Conservation (phyloP, 805 yeast genomes). For the Jamesozyma hellenica region DNA sequence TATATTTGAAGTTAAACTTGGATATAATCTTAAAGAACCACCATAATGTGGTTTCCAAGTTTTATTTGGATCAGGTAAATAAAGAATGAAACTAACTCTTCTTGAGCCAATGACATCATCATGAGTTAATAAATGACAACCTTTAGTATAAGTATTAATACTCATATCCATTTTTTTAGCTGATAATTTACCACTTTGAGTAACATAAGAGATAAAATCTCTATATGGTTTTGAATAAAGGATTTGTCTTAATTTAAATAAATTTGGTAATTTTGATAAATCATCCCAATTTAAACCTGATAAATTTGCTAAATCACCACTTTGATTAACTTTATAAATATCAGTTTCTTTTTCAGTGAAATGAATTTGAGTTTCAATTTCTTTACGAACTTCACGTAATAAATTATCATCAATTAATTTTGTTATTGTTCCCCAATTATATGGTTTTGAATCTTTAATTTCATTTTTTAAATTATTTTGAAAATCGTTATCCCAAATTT, state of each 20-base stretch:
- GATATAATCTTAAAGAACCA: slow-evolving; percentile 81
- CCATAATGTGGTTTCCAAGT: slow-evolving; percentile 89
- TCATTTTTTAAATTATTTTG: slow-evolving; percentile 32
- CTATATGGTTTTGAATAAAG: slow-evolving; percentile 81
- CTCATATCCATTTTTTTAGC: slow-evolving; percentile 91
- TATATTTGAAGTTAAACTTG: slow-evolving; percentile 78
- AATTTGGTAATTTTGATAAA: slow-evolving; percentile 57
- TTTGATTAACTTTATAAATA: slow-evolving; percentile 83
- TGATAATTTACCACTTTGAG: slow-evolving; percentile 81
- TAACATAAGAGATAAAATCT: slow-evolving; percentile 61
- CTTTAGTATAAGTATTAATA: slow-evolving; percentile 80
- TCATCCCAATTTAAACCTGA: slow-evolving; percentile 78
- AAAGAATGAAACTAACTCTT: slow-evolving; percentile 83
- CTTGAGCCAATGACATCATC: slow-evolving; percentile 97
- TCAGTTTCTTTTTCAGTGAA: slow-evolving; percentile 96
- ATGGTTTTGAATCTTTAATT: slow-evolving; percentile 60
- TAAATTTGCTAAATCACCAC: slow-evolving; percentile 84
- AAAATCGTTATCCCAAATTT: slow-evolving; percentile 39
- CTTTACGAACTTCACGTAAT: slow-evolving; percentile 70
- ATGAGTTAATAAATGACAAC: slow-evolving; percentile 89
- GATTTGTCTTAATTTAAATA: slow-evolving; percentile 74
- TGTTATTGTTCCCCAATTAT: slow-evolving; percentile 78
- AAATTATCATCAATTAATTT: slow-evolving; percentile 67
- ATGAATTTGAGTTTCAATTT: slow-evolving; percentile 71
- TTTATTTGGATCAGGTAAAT: slow-evolving; percentile 85